A percentile compares a stretch with the other conserved stretches of the same genome.
phyloP scores from a whole-genome alignment of 2,329 filamentous ascomycete genomes.

The Dactylellina drechsleri region DNA sequence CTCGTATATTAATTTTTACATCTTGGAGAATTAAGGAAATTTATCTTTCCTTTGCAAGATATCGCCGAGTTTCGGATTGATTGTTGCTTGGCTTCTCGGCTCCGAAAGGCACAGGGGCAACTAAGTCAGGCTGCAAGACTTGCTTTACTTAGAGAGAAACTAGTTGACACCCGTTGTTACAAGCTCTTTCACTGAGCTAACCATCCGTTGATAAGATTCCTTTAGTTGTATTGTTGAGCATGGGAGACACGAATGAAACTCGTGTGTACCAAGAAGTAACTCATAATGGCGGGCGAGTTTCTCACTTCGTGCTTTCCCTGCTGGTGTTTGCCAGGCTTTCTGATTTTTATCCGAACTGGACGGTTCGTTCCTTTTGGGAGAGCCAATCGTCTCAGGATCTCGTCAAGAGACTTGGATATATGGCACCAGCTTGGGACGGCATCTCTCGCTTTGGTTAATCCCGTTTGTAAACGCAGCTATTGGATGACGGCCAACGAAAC shows the following conservation, averaged over 20 bases:
- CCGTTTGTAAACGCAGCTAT: slow-evolving; percentile 45
- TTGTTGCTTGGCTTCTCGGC: slow-evolving; percentile 21
- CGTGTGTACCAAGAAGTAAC: slow-evolving; percentile 20
- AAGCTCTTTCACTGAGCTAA: slow-evolving; percentile 12
- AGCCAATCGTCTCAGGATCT: slow-evolving; percentile 42
- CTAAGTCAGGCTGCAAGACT: no score
- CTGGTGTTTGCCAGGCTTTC: slow-evolving; percentile 6
- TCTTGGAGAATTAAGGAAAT: not conserved
- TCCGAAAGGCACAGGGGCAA: slow-evolving; percentile 15
- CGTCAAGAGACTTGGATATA: slow-evolving; percentile 4
- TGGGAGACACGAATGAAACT: slow-evolving; percentile 13
- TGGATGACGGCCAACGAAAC: slow-evolving; percentile 27
- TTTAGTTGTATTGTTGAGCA: not conserved
- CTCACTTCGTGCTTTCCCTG: no score
- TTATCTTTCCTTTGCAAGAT: not conserved
- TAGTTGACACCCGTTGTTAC: slow-evolving; percentile 22
- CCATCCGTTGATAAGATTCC: slow-evolving; percentile 34
- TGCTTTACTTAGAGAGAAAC: no score
- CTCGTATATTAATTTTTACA: not conserved
- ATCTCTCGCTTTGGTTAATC: slow-evolving; percentile 32
- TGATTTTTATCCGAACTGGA: slow-evolving; percentile 32
- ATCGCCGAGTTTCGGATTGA: slow-evolving; percentile 9
- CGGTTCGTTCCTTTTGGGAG: slow-evolving; percentile 40
- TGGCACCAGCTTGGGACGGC: slow-evolving; percentile 25
- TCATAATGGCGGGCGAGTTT: not conserved